Evolutionary conservation across 2,329 filamentous ascomycete genomes (phyloP).

Genomic region (Trichoderma gracile): DNA sequence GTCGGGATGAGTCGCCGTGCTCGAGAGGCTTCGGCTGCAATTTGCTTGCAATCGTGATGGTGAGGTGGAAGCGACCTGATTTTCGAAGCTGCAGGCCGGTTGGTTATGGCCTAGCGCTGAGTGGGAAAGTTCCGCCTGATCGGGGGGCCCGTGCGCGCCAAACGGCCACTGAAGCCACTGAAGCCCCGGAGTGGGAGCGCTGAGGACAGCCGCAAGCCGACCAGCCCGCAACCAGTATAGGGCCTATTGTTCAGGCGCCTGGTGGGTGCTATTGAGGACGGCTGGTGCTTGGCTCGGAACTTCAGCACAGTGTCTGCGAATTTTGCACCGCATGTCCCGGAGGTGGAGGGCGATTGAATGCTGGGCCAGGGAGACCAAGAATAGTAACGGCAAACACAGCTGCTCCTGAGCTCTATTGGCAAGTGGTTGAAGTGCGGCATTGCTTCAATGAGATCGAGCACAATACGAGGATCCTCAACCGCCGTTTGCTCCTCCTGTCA

Average conservation of each 20-base stretch:
- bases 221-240: neutral
- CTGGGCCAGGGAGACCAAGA: neutral
- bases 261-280: neutral
- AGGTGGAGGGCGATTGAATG: neutral
- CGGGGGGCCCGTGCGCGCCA: slow-evolving; percentile 22
- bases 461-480: neutral
- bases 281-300: neutral
- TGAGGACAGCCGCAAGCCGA: slow-evolving; percentile 9
- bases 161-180: neutral
- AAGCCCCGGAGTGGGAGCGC: neutral
- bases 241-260: neutral
- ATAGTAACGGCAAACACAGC: neutral
- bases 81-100: slow-evolving; percentile 37
- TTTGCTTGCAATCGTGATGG: slow-evolving; percentile 34
- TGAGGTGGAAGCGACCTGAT: slow-evolving; percentile 36
- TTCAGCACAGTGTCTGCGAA: slow-evolving; percentile 6
- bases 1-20: slow-evolving; percentile 29
- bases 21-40: slow-evolving; percentile 25
- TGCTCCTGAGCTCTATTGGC: neutral
- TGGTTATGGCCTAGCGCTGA: slow-evolving; percentile 40
- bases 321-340: neutral
- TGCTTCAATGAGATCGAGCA: neutral
- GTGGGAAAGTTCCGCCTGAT: slow-evolving; percentile 24
- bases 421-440: neutral
- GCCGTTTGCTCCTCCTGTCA: neutral